Percentiles rank a stretch among this genome's conserved stretches.
phyloP scores from a whole-genome alignment of 371 early-diverging fungal species.

The Nematocida sp. region DNA sequence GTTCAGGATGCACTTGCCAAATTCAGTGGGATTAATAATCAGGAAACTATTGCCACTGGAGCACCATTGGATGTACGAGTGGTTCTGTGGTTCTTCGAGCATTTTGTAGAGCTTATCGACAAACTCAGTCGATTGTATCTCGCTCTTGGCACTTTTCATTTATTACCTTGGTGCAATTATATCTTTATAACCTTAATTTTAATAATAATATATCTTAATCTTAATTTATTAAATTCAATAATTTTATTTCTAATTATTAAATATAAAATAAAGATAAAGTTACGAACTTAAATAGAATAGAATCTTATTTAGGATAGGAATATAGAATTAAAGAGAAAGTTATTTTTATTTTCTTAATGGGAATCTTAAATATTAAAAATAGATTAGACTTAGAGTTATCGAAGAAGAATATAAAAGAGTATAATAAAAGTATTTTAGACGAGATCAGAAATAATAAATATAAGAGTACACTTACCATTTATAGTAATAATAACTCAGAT shows the following conservation, averaged over 20 bases:
- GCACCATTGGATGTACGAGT: conserved; percentile 67
- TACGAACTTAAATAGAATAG: not conserved
- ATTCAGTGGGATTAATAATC: conserved; percentile 71
- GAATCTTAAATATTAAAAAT: too few relatives aligned
- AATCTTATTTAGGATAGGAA: not conserved
- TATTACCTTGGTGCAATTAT: not conserved
- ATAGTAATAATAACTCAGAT: too few relatives aligned
- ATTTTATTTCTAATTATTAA: not conserved
- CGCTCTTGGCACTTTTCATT: conserved; percentile 17
- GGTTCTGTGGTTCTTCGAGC: conserved; percentile 53
- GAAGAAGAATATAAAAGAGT: too few relatives aligned
- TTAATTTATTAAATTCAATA: conserved; percentile 11
- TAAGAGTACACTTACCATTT: too few relatives aligned
- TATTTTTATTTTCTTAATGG: not conserved
- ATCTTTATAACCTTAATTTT: conserved; percentile 49
- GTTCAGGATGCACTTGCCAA: conserved; percentile 71
- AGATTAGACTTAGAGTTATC: too few relatives aligned
- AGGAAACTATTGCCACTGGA: conserved; percentile 72
- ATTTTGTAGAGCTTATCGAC: conserved; percentile 63
- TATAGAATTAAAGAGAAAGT: too few relatives aligned
- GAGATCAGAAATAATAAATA: too few relatives aligned
- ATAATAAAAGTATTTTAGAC: too few relatives aligned
- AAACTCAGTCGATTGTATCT: conserved; percentile 49
- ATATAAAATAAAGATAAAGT: not conserved
- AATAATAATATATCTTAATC: conserved; percentile 41